Conservation (phyloP, 2,329 filamentous ascomycete genomes). For the Arthrobotrys iridis region DNA sequence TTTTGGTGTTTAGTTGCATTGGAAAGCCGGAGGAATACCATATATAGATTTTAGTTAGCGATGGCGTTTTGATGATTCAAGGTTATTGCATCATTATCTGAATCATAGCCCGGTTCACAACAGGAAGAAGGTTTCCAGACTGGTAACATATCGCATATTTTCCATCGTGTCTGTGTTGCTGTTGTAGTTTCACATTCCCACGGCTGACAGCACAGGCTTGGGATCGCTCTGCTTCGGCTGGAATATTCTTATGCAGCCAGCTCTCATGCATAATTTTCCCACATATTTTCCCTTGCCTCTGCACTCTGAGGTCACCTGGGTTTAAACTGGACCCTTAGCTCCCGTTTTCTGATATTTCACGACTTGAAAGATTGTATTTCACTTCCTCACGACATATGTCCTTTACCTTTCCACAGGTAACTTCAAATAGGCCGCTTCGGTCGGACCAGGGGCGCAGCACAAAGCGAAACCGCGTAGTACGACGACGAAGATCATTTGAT, state of each 20-base stretch:
- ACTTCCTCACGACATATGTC: slow-evolving; percentile 26
- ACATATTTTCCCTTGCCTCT: slow-evolving; percentile 18
- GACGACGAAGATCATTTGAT: slow-evolving; percentile 44
- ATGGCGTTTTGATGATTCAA: neutral
- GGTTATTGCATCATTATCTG: neutral
- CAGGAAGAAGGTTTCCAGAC: neutral
- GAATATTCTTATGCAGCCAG: slow-evolving; percentile 3
- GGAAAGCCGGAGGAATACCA: neutral
- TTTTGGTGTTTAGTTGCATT: slow-evolving; percentile 2
- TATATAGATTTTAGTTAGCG: neutral
- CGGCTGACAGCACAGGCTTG: slow-evolving; percentile 24
- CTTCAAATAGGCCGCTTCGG: neutral
- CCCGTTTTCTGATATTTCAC: slow-evolving; percentile 54
- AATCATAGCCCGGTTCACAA: no score
- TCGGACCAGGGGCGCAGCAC: slow-evolving; percentile 25
- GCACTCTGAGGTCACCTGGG: slow-evolving; percentile 53
- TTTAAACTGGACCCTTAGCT: slow-evolving; percentile 57
- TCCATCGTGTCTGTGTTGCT: slow-evolving; percentile 26
- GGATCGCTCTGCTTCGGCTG: slow-evolving; percentile 35
- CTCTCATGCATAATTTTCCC: slow-evolving; percentile 12
- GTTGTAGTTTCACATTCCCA: slow-evolving; percentile 34
- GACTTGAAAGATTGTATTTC: slow-evolving; percentile 33
- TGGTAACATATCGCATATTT: neutral
- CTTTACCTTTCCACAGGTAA: slow-evolving; percentile 25
- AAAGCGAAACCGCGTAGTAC: neutral